A percentile compares a stretch with the other conserved stretches of the same genome.
Evolutionary conservation across 306 rosid species (phyloP).

Genomic region (Pterocarpus santalinus): DNA sequence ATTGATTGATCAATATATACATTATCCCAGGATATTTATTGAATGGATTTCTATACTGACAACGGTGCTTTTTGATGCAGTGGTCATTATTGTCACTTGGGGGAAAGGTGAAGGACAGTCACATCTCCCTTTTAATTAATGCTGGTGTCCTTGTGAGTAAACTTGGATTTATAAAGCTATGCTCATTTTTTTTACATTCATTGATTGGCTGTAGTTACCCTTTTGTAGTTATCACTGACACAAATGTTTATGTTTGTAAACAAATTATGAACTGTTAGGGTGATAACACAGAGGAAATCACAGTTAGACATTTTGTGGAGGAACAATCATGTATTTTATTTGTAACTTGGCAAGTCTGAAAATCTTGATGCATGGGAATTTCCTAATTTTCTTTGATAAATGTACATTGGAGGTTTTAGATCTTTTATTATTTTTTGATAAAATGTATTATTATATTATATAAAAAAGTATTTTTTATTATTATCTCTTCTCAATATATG

Average conservation of each 20-base stretch:
- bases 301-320: conserved; percentile 3
- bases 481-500: background rate
- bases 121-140: conserved; percentile 83
- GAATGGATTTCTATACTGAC: conserved; percentile 35
- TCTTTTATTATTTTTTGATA: background rate
- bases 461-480: conserved; percentile 6
- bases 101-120: conserved; percentile 88
- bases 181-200: conserved; percentile 26
- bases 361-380: background rate
- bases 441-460: background rate
- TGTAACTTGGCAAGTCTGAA: conserved; percentile 3
- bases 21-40: conserved; percentile 35
- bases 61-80: conserved; percentile 55
- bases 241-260: background rate
- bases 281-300: background rate
- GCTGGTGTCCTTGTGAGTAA: conserved; percentile 86
- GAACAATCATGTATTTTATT: background rate
- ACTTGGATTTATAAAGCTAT: conserved; percentile 8
- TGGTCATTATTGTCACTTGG: conserved; percentile 83
- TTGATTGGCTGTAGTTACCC: background rate
- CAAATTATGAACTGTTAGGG: conserved; percentile 12
- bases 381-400: conserved; percentile 12
- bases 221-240: conserved; percentile 8
- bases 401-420: conserved; percentile 34
- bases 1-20: conserved; percentile 10